phyloP scores from a whole-genome alignment of 768 basidiomycete genomes.

The Mrakia blollopis region DNA sequence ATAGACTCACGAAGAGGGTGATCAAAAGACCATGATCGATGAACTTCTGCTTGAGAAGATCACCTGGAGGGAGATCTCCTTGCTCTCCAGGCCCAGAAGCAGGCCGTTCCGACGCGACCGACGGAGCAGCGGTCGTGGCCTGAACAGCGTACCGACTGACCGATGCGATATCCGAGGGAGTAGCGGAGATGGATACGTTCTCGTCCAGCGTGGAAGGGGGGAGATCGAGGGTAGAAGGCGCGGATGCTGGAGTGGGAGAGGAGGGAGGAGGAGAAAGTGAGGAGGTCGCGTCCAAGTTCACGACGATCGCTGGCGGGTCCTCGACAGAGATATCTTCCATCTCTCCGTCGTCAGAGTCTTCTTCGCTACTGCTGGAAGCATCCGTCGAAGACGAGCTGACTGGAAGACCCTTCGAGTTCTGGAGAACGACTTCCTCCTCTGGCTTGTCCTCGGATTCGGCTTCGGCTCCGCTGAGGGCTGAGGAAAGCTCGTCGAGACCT shows the following conservation, averaged over 20 bases:
- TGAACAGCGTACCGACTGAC: constrained; percentile 40
- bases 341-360: constrained; percentile 8
- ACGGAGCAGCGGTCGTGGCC: constrained; percentile 36
- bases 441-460: constrained; percentile 44
- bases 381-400: constrained; percentile 21
- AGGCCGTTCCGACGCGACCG: constrained; percentile 32
- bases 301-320: background rate
- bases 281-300: background rate
- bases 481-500: constrained; percentile 78
- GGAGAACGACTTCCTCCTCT: constrained; percentile 24
- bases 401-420: constrained; percentile 20
- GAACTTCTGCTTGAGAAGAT: constrained; percentile 72
- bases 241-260: background rate
- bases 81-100: background rate
- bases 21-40: constrained; percentile 67
- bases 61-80: constrained; percentile 52
- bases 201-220: background rate
- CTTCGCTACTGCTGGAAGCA: background rate
- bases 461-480: constrained; percentile 60
- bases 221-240: background rate
- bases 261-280: background rate
- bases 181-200: constrained; percentile 19
- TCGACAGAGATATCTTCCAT: constrained; percentile 11
- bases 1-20: constrained; percentile 64
- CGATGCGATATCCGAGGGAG: constrained; percentile 36